phyloP scores from a whole-genome alignment of 73 alveolate species.

The Effrenium voratum region DNA sequence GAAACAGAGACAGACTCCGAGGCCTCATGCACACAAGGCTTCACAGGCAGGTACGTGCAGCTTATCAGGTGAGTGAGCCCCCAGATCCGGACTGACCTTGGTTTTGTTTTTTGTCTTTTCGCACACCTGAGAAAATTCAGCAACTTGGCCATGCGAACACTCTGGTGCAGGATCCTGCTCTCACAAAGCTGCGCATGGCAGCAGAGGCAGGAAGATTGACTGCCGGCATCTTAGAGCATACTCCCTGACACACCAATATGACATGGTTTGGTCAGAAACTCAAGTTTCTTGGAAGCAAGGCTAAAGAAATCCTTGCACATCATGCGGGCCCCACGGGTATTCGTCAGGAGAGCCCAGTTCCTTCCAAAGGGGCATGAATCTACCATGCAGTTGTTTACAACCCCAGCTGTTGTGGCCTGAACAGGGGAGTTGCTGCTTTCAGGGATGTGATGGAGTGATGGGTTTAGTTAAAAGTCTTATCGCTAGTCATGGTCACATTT shows the following conservation, averaged over 20 bases:
- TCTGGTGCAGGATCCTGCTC: constrained; percentile 69
- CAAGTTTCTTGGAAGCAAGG: neutral
- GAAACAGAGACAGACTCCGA: constrained; percentile 51
- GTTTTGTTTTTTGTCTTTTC: neutral
- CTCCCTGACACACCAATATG: neutral
- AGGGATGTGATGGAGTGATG: too few relatives aligned
- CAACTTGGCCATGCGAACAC: neutral
- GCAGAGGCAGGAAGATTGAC: constrained; percentile 87
- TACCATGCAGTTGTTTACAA: neutral
- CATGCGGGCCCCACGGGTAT: constrained; percentile 79
- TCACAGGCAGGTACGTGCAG: neutral
- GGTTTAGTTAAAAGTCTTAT: too few relatives aligned
- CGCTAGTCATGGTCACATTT: too few relatives aligned
- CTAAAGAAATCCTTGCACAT: constrained; percentile 54
- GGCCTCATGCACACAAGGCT: neutral
- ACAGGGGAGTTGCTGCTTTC: too few relatives aligned
- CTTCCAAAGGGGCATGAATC: neutral
- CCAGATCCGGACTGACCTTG: constrained; percentile 76
- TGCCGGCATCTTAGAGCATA: neutral
- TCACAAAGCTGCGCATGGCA: constrained; percentile 70
- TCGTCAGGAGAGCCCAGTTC: constrained; percentile 4
- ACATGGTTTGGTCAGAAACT: neutral
- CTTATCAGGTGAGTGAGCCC: constrained; percentile 30
- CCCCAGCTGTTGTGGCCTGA: too few relatives aligned
- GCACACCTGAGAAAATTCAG: neutral